A percentile compares a stretch with the other conserved stretches of the same genome.
These are phyloP conservation scores for Hyaloscypha hepaticicola DNA, from an alignment of 495 filamentous ascomycete species.

Conservation along the genomic window DNA sequence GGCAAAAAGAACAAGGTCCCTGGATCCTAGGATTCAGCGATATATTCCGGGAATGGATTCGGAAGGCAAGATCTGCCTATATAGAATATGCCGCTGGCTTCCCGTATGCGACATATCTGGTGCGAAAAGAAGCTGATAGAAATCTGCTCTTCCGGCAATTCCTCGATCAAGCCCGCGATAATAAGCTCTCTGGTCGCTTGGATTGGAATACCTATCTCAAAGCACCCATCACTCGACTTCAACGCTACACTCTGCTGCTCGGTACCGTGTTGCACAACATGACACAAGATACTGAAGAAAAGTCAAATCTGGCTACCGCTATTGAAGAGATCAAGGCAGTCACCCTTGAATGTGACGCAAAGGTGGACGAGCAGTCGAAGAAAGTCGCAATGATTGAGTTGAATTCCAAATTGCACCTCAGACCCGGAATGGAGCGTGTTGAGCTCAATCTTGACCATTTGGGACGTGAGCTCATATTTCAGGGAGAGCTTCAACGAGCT, in stretches of 20 bases:
- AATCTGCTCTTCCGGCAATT: slow-evolving; percentile 89
- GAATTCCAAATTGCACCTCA: slow-evolving; percentile 73
- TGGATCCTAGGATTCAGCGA: slow-evolving; percentile 94
- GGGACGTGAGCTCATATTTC: slow-evolving; percentile 82
- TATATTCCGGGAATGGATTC: slow-evolving; percentile 97
- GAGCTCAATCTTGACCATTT: slow-evolving; percentile 88
- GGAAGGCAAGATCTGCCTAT: slow-evolving; percentile 86
- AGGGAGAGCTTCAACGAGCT: slow-evolving; percentile 85
- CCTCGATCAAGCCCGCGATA: slow-evolving; percentile 70
- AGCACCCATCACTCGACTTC: slow-evolving; percentile 86
- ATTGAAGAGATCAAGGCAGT: slow-evolving; percentile 95
- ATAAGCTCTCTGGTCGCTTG: slow-evolving; percentile 80
- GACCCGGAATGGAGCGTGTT: slow-evolving; percentile 85
- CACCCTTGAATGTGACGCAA: slow-evolving; percentile 87
- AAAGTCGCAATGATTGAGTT: slow-evolving; percentile 89
- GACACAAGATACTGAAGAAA: slow-evolving; percentile 82
- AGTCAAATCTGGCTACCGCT: slow-evolving; percentile 76
- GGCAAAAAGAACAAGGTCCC: slow-evolving; percentile 94
- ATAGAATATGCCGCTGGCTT: slow-evolving; percentile 90
- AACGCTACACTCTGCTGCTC: slow-evolving; percentile 84
- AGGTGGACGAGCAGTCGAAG: slow-evolving; percentile 91
- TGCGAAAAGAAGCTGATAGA: slow-evolving; percentile 79
- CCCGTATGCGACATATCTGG: slow-evolving; percentile 76
- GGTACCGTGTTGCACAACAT: slow-evolving; percentile 83
- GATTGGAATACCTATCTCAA: slow-evolving; percentile 96